These are phyloP conservation scores for Agrocybe chaxingu DNA, from an alignment of 768 basidiomycete genomes.

Conservation along the genomic window DNA sequence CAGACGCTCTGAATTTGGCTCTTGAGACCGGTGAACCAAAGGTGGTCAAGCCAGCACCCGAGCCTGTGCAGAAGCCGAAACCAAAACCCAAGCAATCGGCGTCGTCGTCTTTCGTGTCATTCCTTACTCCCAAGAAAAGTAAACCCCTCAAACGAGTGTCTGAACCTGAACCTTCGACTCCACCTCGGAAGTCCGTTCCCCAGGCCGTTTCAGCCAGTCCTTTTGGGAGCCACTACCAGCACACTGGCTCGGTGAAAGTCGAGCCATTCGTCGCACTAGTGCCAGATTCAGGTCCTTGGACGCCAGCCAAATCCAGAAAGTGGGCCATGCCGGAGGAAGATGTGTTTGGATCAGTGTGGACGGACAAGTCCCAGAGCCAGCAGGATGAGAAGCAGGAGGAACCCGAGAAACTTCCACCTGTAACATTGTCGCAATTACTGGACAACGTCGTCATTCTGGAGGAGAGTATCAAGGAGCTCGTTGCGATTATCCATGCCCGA, in stretches of 20 bases:
- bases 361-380: constrained; percentile 22
- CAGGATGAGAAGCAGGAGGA: constrained; percentile 30
- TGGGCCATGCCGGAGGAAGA: constrained; percentile 70
- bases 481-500: constrained; percentile 80
- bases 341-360: constrained; percentile 59
- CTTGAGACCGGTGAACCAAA: constrained; percentile 55
- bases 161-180: constrained; percentile 41
- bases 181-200: constrained; percentile 33
- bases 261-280: constrained; percentile 65
- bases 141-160: constrained; percentile 34
- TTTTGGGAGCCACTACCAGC: constrained; percentile 81
- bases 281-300: constrained; percentile 64
- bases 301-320: constrained; percentile 43
- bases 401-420: constrained; percentile 28
- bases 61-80: constrained; percentile 34
- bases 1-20: constrained; percentile 77
- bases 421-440: constrained; percentile 80
- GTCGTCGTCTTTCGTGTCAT: constrained; percentile 68
- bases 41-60: constrained; percentile 21
- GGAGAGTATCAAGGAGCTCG: constrained; percentile 91
- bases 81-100: constrained; percentile 50
- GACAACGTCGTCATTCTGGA: constrained; percentile 95
- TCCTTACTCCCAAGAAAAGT: constrained; percentile 75
- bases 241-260: constrained; percentile 67
- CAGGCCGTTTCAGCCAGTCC: constrained; percentile 64